These are phyloP conservation scores for Neofusicoccum laricinum DNA, from an alignment of 2,329 filamentous ascomycete species.

Conservation along the genomic window DNA sequence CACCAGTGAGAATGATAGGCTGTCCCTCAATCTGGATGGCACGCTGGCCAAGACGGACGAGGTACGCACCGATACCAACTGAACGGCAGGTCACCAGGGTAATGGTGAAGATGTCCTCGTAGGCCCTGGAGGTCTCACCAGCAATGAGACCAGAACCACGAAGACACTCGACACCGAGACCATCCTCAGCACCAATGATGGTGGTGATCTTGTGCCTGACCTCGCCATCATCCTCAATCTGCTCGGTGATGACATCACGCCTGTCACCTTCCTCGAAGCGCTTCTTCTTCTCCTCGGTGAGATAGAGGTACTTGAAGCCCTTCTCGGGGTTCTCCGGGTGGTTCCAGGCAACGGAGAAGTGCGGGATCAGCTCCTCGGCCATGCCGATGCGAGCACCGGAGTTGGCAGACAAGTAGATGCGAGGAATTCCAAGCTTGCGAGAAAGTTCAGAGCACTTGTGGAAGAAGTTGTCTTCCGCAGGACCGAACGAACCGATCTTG, in stretches of 20 bases:
- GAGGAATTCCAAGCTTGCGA: slow-evolving; percentile 88
- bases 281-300: slow-evolving; percentile 81
- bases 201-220: slow-evolving; percentile 91
- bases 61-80: slow-evolving; percentile 98
- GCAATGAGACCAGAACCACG: slow-evolving; percentile 97
- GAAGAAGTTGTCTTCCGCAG: slow-evolving; percentile 97
- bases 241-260: slow-evolving; percentile 81
- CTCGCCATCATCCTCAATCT: slow-evolving; percentile 81
- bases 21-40: slow-evolving; percentile 98
- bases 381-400: slow-evolving; percentile 96
- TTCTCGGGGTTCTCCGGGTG: slow-evolving; percentile 73
- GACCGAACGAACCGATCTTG: slow-evolving; percentile 97
- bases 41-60: slow-evolving; percentile 96
- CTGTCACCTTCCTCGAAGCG: slow-evolving; percentile 76
- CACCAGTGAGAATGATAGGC: slow-evolving; percentile 97
- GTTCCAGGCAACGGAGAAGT: slow-evolving; percentile 98
- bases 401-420: slow-evolving; percentile 97
- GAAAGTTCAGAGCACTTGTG: slow-evolving; percentile 97
- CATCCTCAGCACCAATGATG: slow-evolving; percentile 88
- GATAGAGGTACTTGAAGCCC: slow-evolving; percentile 96
- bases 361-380: slow-evolving; percentile 92
- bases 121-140: slow-evolving; percentile 92
- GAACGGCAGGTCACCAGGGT: slow-evolving; percentile 97
- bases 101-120: slow-evolving; percentile 98
- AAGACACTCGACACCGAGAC: slow-evolving; percentile 95